Evolutionary conservation across 2,329 filamentous ascomycete genomes (phyloP).

Genomic region (Paraconiothyrium sp.): DNA sequence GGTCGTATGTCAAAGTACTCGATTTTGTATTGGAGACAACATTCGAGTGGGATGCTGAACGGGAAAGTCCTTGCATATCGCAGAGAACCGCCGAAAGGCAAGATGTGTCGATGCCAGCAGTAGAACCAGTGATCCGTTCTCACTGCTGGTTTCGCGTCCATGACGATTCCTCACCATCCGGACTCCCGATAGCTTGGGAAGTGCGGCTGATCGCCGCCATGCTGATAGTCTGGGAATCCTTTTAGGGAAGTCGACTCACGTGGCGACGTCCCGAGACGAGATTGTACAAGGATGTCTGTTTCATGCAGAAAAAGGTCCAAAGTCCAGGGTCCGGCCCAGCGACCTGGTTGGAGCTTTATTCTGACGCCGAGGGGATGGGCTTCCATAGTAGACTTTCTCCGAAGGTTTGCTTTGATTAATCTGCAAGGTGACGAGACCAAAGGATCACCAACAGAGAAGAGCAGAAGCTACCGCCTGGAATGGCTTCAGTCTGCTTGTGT

Average conservation of each 20-base stretch:
- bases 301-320: background rate
- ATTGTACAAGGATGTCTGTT: background rate
- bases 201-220: conserved; percentile 8
- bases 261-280: background rate
- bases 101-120: background rate
- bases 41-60: background rate
- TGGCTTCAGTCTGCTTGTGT: background rate
- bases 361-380: background rate
- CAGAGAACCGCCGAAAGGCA: background rate
- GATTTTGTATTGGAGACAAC: background rate
- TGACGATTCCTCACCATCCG: background rate
- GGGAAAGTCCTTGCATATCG: background rate
- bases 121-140: too few relatives aligned
- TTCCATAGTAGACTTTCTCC: background rate
- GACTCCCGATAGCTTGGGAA: background rate
- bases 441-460: background rate
- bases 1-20: background rate
- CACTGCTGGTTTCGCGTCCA: background rate
- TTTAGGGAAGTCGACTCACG: background rate
- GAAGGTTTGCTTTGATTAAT: background rate
- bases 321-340: background rate
- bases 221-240: background rate
- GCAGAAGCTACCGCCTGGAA: background rate
- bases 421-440: background rate
- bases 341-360: background rate